Conservation (phyloP, 345 rosid genomes). For the Cardiospermum halicacabum region DNA sequence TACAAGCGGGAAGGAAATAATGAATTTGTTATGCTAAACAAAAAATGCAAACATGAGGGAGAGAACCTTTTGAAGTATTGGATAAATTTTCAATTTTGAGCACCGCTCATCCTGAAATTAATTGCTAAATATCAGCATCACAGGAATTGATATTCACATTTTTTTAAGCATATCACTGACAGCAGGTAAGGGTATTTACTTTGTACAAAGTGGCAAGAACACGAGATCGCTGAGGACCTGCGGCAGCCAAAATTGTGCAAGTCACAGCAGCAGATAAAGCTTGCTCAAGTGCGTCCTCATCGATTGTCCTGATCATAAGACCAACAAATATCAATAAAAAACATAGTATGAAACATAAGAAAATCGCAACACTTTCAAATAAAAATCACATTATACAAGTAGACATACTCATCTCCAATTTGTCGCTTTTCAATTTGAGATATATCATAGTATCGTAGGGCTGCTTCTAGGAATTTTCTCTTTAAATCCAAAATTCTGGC, state of each 20-base stretch:
- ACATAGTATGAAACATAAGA: not conserved
- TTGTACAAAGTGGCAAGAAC: constrained; percentile 87
- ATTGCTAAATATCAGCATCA: constrained; percentile 17
- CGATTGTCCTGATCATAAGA: constrained; percentile 51
- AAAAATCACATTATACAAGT: not conserved
- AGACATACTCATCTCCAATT: constrained; percentile 85
- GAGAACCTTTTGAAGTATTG: constrained; percentile 84
- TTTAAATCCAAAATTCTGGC: constrained; percentile 96
- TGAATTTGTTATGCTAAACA: not conserved
- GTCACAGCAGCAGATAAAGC: constrained; percentile 97
- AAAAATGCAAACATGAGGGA: not conserved
- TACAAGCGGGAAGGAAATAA: not conserved
- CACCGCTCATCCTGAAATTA: constrained; percentile 89
- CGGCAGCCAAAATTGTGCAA: constrained; percentile 93
- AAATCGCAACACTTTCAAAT: not conserved
- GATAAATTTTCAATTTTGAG: constrained; percentile 89
- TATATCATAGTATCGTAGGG: constrained; percentile 83
- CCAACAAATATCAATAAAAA: not conserved
- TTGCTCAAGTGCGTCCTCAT: constrained; percentile 91
- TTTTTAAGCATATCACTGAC: not conserved
- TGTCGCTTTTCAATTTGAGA: constrained; percentile 96
- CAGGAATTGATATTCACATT: constrained; percentile 1
- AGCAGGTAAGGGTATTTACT: constrained; percentile 31
- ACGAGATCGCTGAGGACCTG: constrained; percentile 96
- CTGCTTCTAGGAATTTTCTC: constrained; percentile 96